These are phyloP conservation scores for Drechslerella dactyloides DNA, from an alignment of 2,329 filamentous ascomycete genomes.

Conservation along the genomic window DNA sequence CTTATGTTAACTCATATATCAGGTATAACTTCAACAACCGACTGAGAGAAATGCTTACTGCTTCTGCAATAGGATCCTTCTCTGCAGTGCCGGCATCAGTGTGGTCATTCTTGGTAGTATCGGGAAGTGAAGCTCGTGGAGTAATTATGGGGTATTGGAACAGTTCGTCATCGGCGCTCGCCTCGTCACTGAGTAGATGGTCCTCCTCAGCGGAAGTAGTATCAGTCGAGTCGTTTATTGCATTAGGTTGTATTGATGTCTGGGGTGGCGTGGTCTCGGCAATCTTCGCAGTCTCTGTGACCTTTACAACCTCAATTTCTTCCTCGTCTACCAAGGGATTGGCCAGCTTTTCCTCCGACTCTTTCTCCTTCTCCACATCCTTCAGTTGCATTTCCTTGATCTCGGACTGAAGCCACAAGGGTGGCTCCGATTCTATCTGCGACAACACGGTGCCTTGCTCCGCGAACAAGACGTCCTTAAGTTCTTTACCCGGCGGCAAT, in stretches of 20 bases:
- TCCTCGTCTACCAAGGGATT: neutral
- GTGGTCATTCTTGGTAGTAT: neutral
- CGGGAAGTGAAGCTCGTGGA: neutral
- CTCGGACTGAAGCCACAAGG: slow-evolving; percentile 16
- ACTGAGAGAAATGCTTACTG: too few relatives aligned
- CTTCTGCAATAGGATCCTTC: too few relatives aligned
- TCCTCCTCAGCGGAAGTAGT: neutral
- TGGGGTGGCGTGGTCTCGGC: too few relatives aligned
- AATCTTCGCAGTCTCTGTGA: too few relatives aligned
- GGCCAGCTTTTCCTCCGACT: neutral
- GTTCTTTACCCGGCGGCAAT: slow-evolving; percentile 1
- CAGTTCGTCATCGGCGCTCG: neutral
- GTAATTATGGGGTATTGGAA: neutral
- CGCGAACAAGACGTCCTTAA: slow-evolving; percentile 13
- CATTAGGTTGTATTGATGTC: too few relatives aligned
- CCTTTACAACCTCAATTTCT: too few relatives aligned
- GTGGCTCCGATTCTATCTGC: slow-evolving; percentile 8
- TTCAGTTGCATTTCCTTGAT: slow-evolving; percentile 7
- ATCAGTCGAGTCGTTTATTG: neutral
- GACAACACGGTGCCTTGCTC: neutral
- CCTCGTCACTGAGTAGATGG: neutral
- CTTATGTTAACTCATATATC: neutral
- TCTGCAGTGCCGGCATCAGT: too few relatives aligned
- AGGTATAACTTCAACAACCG: too few relatives aligned
- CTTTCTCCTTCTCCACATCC: neutral